These are phyloP conservation scores for Populus davidiana DNA, from an alignment of 345 rosid species.

Conservation along the genomic window DNA sequence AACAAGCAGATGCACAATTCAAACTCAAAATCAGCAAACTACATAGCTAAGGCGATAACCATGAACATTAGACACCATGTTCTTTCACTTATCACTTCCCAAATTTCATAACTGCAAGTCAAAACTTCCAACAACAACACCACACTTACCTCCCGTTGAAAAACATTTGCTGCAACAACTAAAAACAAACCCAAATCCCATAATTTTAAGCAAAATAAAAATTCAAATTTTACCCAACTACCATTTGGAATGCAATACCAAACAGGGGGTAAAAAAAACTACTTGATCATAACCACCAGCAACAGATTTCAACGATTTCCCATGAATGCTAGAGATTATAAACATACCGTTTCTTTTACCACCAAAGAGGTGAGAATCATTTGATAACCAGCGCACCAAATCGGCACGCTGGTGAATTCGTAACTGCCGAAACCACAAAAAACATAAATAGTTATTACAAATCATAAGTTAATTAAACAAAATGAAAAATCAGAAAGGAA, in stretches of 20 bases:
- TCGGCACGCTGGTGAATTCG: conserved; percentile 50
- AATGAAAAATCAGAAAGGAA: neutral
- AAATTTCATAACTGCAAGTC: too few relatives aligned
- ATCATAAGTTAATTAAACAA: neutral
- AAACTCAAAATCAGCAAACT: neutral
- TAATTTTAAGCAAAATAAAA: too few relatives aligned
- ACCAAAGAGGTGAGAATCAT: conserved; percentile 33
- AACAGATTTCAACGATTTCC: neutral
- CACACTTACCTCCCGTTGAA: neutral
- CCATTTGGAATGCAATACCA: too few relatives aligned
- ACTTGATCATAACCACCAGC: neutral
- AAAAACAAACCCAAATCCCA: neutral
- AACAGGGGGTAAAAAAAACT: neutral
- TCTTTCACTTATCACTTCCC: neutral
- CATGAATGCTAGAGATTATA: neutral
- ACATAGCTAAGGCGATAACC: neutral
- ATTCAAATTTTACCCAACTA: too few relatives aligned
- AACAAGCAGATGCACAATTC: neutral
- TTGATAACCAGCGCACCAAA: conserved; percentile 58
- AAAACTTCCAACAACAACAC: too few relatives aligned
- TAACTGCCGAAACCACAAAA: conserved; percentile 43
- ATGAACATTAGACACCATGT: neutral
- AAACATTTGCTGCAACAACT: neutral
- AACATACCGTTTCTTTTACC: conserved; percentile 51
- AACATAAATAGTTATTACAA: neutral